phyloP scores from a whole-genome alignment of 352 stramenopile species.

The Aphanomyces euteiches region DNA sequence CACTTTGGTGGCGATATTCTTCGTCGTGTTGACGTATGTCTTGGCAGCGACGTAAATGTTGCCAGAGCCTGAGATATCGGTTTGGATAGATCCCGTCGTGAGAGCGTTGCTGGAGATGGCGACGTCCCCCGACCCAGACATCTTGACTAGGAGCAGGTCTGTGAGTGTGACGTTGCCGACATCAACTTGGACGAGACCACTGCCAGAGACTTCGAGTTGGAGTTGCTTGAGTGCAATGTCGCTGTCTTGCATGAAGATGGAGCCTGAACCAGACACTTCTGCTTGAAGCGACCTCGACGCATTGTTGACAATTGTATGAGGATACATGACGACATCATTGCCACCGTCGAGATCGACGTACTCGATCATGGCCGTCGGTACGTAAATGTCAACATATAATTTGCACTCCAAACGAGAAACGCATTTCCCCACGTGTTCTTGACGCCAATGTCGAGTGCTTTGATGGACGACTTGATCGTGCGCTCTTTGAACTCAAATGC shows the following conservation, averaged over 20 bases:
- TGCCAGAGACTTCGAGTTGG: background rate
- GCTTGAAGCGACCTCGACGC: background rate
- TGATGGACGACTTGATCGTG: background rate
- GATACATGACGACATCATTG: background rate
- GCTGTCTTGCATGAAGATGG: slow-evolving; percentile 5
- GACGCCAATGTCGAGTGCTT: background rate
- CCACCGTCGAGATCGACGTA: background rate
- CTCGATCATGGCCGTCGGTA: background rate
- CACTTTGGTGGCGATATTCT: background rate
- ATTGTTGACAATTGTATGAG: background rate
- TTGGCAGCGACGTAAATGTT: slow-evolving; percentile 1
- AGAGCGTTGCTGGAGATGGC: background rate
- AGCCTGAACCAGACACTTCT: background rate
- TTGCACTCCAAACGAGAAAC: background rate
- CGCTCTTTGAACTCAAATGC: background rate
- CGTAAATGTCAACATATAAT: slow-evolving; percentile 19
- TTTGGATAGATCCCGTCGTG: background rate
- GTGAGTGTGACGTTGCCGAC: background rate
- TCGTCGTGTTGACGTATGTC: background rate
- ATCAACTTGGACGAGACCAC: background rate
- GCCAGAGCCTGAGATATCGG: slow-evolving; percentile 5
- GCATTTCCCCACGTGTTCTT: background rate
- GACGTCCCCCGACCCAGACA: background rate
- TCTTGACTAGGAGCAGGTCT: background rate
- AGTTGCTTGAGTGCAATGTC: background rate